A percentile compares a stretch with the other conserved stretches of the same genome.
Conservation (phyloP, 23 red algal species). For the Gracilaria gracilis region DNA sequence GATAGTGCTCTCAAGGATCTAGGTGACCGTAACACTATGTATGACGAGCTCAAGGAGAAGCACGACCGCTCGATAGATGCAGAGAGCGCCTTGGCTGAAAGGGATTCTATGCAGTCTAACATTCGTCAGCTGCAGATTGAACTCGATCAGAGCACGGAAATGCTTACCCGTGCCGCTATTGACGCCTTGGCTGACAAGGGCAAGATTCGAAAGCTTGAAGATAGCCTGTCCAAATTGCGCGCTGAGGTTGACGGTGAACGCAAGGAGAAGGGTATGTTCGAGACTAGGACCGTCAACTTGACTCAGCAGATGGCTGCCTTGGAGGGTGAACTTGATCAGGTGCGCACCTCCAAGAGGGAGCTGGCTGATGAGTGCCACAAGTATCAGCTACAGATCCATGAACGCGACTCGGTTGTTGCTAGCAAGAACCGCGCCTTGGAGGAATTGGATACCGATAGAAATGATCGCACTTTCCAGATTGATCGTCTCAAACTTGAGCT, state of each 20-base stretch:
- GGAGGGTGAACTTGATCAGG: slow-evolving; percentile 41
- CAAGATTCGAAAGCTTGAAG: slow-evolving; percentile 62
- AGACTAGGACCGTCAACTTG: slow-evolving; percentile 22
- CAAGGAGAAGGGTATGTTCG: slow-evolving; percentile 5
- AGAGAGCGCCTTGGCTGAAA: slow-evolving; percentile 41
- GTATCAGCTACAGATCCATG: slow-evolving; percentile 65
- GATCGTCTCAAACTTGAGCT: slow-evolving; percentile 55
- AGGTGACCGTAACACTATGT: slow-evolving; percentile 34
- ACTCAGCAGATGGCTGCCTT: neutral
- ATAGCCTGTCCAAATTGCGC: slow-evolving; percentile 38
- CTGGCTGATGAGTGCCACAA: slow-evolving; percentile 57
- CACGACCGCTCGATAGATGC: slow-evolving; percentile 10
- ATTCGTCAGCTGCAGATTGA: slow-evolving; percentile 57
- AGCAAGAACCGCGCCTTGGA: slow-evolving; percentile 52
- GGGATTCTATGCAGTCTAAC: slow-evolving; percentile 37
- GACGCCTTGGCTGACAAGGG: slow-evolving; percentile 67
- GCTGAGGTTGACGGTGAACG: slow-evolving; percentile 7
- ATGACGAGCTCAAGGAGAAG: slow-evolving; percentile 20
- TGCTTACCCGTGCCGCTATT: slow-evolving; percentile 72
- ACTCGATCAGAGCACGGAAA: slow-evolving; percentile 54
- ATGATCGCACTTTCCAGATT: slow-evolving; percentile 43
- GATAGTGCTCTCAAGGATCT: slow-evolving; percentile 42
- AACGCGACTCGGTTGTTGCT: slow-evolving; percentile 32
- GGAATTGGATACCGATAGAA: slow-evolving; percentile 40
- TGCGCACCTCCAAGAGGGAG: slow-evolving; percentile 43